Evolutionary conservation across 306 rosid genomes (phyloP), one percentile per base, ranked within the genome.

Genomic region (Elaeagnus macrophylla): DNA sequence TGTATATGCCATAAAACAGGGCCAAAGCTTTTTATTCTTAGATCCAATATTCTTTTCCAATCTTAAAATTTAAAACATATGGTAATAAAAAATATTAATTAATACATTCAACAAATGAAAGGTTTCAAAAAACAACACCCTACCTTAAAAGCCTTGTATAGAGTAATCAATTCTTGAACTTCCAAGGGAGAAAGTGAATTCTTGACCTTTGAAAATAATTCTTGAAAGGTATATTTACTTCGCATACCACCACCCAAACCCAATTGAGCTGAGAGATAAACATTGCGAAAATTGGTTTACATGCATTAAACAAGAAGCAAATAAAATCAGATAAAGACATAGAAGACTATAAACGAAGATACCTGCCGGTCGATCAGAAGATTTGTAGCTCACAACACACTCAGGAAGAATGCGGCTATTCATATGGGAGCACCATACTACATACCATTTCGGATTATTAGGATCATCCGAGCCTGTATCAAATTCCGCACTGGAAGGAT

Each of bases 401-500:
- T 64, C 75, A 0, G 89, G 89, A 50, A 82, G 69, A 54, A 81
- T 74, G 45, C 74, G 82, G 41, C 67, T 70, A 59, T 83, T 81
- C 68, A 79, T 72, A 42, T 70, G 74, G 58, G 70, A 16, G 7
- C 65, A 56, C 94, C 94, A 85, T 14, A 85, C 77, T 10, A 77
- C 70, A 48, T 76, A 79, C 70, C 79, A 74, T 38, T 58, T 75
- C 2, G 94, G 89, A 65, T 74, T 70, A 43, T 39, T 20, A 25
- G 56, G 74, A 70, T 81, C 66, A 51, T 85, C 84, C 18, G 72
- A 75, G 25, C 84, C 94, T 2, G 77, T 69, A 56, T 85, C 94
- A 12, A 63, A 85, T 11, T 60, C 67, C 25, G 3, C 25, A 57
- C 80, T 59, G 5, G 84, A 81, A 74, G 80, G 70, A 56, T 66